phyloP scores from a whole-genome alignment of 148 eudicot genomes.

The Vaccinium corymbosum region DNA sequence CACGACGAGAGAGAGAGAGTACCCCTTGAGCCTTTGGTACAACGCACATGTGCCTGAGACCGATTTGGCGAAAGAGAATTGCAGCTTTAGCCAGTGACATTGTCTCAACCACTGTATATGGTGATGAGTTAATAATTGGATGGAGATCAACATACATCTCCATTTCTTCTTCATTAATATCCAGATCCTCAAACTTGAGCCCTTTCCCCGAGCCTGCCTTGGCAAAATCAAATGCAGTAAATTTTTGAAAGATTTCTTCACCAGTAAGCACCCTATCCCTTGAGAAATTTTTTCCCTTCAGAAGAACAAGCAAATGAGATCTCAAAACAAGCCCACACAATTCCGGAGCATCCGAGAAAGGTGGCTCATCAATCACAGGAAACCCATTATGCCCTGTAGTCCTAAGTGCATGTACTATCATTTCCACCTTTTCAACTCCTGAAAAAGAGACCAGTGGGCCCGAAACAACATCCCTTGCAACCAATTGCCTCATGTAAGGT shows the following conservation, averaged over 20 bases:
- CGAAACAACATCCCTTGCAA: constrained; percentile 62
- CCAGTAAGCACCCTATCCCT: constrained; percentile 35
- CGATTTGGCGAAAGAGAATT: constrained; percentile 58
- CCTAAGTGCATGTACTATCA: constrained; percentile 43
- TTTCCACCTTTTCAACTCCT: constrained; percentile 62
- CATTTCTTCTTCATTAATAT: constrained; percentile 53
- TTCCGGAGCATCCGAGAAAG: constrained; percentile 56
- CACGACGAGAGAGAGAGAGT: constrained; percentile 13
- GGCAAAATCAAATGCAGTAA: constrained; percentile 62
- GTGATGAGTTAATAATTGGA: constrained; percentile 71
- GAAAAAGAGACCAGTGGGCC: constrained; percentile 58
- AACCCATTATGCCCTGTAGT: constrained; percentile 61
- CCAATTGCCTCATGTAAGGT: constrained; percentile 65
- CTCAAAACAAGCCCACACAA: constrained; percentile 68
- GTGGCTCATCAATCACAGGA: constrained; percentile 71
- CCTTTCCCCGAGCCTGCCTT: constrained; percentile 76
- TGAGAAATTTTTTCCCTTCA: constrained; percentile 55
- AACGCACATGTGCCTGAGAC: constrained; percentile 70
- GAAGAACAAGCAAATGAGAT: constrained; percentile 64
- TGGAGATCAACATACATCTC: constrained; percentile 80
- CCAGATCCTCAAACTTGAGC: constrained; percentile 54
- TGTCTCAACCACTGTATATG: constrained; percentile 68
- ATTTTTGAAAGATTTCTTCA: constrained; percentile 29
- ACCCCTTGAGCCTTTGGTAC: constrained; percentile 74
- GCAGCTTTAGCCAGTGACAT: constrained; percentile 85